phyloP scores from a whole-genome alignment of 2,329 filamentous ascomycete species.

The Ceratocystis alfenasii region DNA sequence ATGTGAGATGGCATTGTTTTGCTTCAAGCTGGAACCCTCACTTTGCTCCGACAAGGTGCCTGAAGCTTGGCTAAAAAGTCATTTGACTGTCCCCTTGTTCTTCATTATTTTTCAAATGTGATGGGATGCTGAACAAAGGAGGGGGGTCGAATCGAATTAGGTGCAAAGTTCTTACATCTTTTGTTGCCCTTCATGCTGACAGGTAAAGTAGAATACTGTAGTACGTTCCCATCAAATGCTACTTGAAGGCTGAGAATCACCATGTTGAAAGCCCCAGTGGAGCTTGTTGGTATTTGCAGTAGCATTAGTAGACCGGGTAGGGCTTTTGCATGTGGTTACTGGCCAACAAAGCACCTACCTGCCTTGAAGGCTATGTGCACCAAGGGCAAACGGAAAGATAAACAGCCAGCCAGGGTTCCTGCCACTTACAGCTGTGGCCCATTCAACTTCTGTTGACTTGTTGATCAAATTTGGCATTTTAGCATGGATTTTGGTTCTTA shows the following conservation, averaged over 20 bases:
- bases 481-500: constrained; percentile 14
- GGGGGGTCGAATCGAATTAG: not conserved
- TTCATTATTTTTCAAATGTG: not conserved
- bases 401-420: not conserved
- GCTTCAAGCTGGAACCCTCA: not conserved
- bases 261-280: no score
- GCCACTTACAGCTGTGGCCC: not conserved
- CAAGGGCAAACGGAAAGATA: not conserved
- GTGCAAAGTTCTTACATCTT: not conserved
- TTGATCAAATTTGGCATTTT: constrained; percentile 11
- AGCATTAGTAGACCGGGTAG: not conserved
- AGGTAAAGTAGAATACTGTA: not conserved
- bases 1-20: not conserved
- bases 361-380: not conserved
- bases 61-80: not conserved
- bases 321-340: not conserved
- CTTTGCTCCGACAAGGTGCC: not conserved
- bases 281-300: not conserved
- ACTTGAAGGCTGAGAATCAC: not conserved
- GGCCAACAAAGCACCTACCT: not conserved
- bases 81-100: constrained; percentile 5
- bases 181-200: not conserved
- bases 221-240: not conserved
- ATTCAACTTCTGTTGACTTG: constrained; percentile 8
- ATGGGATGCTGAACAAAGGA: not conserved